Evolutionary conservation across 2,329 filamentous ascomycete species (phyloP).

Genomic region (Venturia nashicola): DNA sequence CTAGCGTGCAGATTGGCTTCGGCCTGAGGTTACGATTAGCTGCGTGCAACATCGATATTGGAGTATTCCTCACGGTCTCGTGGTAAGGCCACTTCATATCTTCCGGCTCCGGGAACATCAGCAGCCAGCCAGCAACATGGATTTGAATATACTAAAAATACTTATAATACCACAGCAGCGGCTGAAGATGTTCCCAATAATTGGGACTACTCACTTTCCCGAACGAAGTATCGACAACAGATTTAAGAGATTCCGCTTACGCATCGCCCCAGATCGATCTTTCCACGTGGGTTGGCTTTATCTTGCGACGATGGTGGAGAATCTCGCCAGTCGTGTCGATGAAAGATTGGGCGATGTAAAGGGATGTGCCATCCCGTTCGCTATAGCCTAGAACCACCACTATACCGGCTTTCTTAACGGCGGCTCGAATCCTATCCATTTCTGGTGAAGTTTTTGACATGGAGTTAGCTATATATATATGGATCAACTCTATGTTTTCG

Average conservation of each 20-base stretch:
- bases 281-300: too few relatives aligned
- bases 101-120: too few relatives aligned
- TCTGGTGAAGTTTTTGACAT: constrained; percentile 30
- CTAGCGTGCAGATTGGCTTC: constrained; percentile 17
- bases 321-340: too few relatives aligned
- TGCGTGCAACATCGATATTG: not conserved
- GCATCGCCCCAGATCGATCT: too few relatives aligned
- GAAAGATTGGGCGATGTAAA: constrained; percentile 17
- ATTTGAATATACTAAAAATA: too few relatives aligned
- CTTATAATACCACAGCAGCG: too few relatives aligned
- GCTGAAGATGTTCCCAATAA: too few relatives aligned
- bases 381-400: constrained; percentile 19
- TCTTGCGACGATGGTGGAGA: too few relatives aligned
- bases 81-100: constrained; percentile 6
- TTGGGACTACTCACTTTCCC: too few relatives aligned
- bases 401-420: constrained; percentile 31
- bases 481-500: constrained; percentile 11
- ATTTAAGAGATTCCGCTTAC: too few relatives aligned
- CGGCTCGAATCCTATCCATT: constrained; percentile 31
- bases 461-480: constrained; percentile 29
- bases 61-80: constrained; percentile 10
- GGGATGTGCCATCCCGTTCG: constrained; percentile 30
- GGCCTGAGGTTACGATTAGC: not conserved
- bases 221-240: too few relatives aligned
- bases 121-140: too few relatives aligned